Conservation (phyloP, 2,329 filamentous ascomycete species). For the Mollisia scopiformis region DNA sequence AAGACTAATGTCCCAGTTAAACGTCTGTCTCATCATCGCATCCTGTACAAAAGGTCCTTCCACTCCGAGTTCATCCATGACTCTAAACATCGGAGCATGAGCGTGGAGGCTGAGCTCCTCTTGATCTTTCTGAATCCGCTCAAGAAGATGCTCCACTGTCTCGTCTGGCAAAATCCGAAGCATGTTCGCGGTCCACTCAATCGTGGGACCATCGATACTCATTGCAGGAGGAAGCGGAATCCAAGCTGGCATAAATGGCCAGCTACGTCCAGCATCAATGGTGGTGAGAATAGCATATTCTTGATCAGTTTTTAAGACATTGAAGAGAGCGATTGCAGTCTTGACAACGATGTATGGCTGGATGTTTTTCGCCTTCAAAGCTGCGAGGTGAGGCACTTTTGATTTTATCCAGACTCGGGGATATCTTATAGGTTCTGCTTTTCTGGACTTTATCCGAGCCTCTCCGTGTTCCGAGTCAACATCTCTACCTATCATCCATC, state of each 20-base stretch:
- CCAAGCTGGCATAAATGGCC: slow-evolving; percentile 7
- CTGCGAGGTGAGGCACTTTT: not conserved
- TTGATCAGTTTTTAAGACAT: slow-evolving; percentile 3
- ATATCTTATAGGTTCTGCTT: not conserved
- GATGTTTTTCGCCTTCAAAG: not conserved
- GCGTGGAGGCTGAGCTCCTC: not conserved
- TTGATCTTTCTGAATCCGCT: not conserved
- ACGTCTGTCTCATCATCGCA: not conserved
- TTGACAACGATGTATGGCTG: slow-evolving; percentile 4
- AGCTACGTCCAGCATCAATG: slow-evolving; percentile 1
- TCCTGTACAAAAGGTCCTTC: slow-evolving; percentile 1
- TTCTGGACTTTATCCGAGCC: not conserved
- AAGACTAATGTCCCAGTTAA: slow-evolving; percentile 9
- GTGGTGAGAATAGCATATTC: slow-evolving; percentile 7
- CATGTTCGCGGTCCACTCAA: slow-evolving; percentile 6
- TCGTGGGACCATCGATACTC: slow-evolving; percentile 5
- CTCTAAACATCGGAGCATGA: slow-evolving; percentile 5
- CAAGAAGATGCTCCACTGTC: slow-evolving; percentile 1
- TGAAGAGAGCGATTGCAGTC: slow-evolving; percentile 6
- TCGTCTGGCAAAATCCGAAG: not conserved
- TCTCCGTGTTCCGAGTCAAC: not conserved
- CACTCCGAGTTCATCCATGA: slow-evolving; percentile 1
- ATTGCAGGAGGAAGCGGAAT: slow-evolving; percentile 4
- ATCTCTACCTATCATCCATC: slow-evolving; percentile 4
- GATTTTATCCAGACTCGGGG: not conserved